Conservation (phyloP, 441 rosid species). For the Hypseocharis bilobata region DNA sequence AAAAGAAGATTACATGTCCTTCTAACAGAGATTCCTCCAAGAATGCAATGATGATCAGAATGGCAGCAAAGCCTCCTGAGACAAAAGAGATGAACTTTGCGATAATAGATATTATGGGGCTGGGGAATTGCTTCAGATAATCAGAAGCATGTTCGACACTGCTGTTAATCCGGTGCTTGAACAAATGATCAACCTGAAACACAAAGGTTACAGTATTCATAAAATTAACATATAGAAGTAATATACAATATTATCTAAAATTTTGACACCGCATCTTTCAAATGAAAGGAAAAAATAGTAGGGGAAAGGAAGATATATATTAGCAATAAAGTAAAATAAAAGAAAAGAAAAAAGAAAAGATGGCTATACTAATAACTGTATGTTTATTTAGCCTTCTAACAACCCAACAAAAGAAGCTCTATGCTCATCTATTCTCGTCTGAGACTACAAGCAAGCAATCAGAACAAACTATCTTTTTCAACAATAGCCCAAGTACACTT, state of each 20-base stretch:
- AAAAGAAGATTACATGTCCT: slow-evolving; percentile 71
- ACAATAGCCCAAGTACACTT: background rate
- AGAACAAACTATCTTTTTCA: too few species aligned
- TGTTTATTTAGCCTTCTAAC: too few species aligned
- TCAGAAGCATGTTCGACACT: slow-evolving; percentile 76
- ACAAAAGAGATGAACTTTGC: slow-evolving; percentile 97
- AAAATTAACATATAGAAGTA: background rate
- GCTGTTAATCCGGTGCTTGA: slow-evolving; percentile 90
- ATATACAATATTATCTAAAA: background rate
- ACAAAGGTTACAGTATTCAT: slow-evolving; percentile 10
- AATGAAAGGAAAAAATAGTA: background rate
- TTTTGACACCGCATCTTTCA: background rate
- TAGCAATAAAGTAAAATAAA: too few species aligned
- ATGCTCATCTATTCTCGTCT: background rate
- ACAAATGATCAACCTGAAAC: slow-evolving; percentile 90
- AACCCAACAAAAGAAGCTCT: background rate
- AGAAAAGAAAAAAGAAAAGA: background rate
- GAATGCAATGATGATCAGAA: slow-evolving; percentile 88
- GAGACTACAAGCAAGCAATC: background rate
- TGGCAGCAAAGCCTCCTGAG: slow-evolving; percentile 94
- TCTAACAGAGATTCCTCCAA: slow-evolving; percentile 95
- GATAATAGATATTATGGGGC: slow-evolving; percentile 72
- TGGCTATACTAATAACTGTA: background rate
- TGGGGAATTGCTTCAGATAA: slow-evolving; percentile 81
- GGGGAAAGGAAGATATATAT: background rate